Base-by-base conservation (phyloP, 352 stramenopile genomes). In the Sclerospora graminicola region DNA sequence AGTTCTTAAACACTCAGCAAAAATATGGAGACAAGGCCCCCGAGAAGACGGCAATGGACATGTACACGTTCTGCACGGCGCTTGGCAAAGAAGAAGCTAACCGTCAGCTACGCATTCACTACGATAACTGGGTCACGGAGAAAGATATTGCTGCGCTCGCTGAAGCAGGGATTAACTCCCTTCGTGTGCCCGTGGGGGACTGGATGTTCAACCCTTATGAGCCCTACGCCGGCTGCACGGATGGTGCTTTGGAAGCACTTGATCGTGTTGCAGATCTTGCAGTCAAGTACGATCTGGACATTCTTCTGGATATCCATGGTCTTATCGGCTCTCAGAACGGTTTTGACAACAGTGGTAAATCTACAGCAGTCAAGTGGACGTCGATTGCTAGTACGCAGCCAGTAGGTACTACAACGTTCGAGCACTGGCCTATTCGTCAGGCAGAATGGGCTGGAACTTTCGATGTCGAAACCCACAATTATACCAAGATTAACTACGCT, bases 161-260 rank as follows among this genome's bases (percentile, higher is more conserved):
- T 1, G 52, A 48, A 4, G 65, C 69, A 20, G 83, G 81, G 15
- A 61, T 91, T 15, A 90, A 91, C 57, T 87, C 71, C 30, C 45
- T 93, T 19, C 82, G 92, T 45, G 63, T 98, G 15, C 94, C 94
- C 0, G 78, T 98, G 3, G 94, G 89, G 4, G 91, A 98, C 69
- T 98, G 86, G 70, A 97, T 97, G 86, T 98, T 94, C 63, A 73
- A 81, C 41, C 86, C 89, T 4, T 97, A 98, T 64, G 89, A 89
- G 29, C 91, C 91, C 4, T 98, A 89, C 60, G 77, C 66, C 35
- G 88, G 88, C 33, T 98, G 91, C 60, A 95, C 86, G 23, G 83
- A 96, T 33, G 94, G 91, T 9, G 73, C 89, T 0, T 54, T 97
- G 0, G 86, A 97, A 7, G 87, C 95, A 18, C 57, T 98, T 2